A percentile compares a stretch with the other conserved stretches of the same genome.
Conservation (phyloP, 805 yeast genomes). For the Candida suzukii region DNA sequence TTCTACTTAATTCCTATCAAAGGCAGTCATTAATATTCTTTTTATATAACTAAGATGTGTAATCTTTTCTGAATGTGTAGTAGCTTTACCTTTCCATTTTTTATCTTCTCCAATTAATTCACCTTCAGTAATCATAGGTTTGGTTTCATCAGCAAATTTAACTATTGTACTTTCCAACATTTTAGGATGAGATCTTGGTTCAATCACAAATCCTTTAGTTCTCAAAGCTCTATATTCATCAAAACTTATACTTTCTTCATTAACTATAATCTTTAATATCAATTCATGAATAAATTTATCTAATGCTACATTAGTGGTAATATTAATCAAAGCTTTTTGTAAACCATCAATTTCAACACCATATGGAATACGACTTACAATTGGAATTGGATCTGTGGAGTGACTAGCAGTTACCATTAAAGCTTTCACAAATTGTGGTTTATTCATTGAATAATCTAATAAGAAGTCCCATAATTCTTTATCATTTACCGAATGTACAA, state of each 20-base stretch:
- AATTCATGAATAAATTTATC: slow-evolving; percentile 45
- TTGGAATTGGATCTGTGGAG: slow-evolving; percentile 59
- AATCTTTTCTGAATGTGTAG: slow-evolving; percentile 21
- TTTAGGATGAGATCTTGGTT: slow-evolving; percentile 10
- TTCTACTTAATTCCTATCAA: neutral
- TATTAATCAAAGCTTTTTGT: slow-evolving; percentile 49
- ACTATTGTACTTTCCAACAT: slow-evolving; percentile 14
- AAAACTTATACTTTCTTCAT: slow-evolving; percentile 39
- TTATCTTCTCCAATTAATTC: slow-evolving; percentile 20
- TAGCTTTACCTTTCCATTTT: slow-evolving; percentile 22
- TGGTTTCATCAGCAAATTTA: slow-evolving; percentile 4
- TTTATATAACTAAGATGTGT: slow-evolving; percentile 25
- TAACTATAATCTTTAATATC: slow-evolving; percentile 45
- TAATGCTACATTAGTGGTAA: slow-evolving; percentile 58
- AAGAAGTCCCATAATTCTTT: slow-evolving; percentile 76
- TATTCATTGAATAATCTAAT: slow-evolving; percentile 59
- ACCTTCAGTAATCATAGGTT: slow-evolving; percentile 20
- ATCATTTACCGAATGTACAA: slow-evolving; percentile 64
- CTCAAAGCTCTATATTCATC: slow-evolving; percentile 21
- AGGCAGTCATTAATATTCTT: slow-evolving; percentile 7
- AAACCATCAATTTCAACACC: slow-evolving; percentile 60
- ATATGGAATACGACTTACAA: slow-evolving; percentile 57
- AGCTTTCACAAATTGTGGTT: slow-evolving; percentile 72
- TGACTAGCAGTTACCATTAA: slow-evolving; percentile 64
- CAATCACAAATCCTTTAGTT: slow-evolving; percentile 26